These are phyloP conservation scores for Triticum turgidum DNA, from an alignment of 176 grass and related monocot species.

Conservation along the genomic window DNA sequence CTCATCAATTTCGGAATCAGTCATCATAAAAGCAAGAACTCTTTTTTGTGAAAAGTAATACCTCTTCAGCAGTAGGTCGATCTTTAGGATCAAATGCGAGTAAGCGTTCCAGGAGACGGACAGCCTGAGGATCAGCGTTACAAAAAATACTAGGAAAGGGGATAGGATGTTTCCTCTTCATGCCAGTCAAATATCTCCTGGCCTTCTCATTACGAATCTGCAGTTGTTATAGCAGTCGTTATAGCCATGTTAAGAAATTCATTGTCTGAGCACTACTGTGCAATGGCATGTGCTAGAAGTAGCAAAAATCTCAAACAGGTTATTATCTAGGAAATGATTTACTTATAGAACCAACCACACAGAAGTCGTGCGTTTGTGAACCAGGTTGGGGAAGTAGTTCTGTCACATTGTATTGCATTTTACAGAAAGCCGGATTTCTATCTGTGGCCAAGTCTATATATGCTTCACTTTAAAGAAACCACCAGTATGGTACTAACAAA, in stretches of 20 bases:
- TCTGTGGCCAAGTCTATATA: background rate
- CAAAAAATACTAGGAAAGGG: conserved; percentile 67
- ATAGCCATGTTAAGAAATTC: conserved; percentile 24
- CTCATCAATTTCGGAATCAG: background rate
- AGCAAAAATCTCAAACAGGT: conserved; percentile 4
- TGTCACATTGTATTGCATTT: background rate
- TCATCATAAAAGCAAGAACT: conserved; percentile 20
- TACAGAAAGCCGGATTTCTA: background rate
- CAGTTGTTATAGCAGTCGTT: conserved; percentile 14
- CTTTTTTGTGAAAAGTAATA: conserved; percentile 21
- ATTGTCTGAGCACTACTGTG: background rate
- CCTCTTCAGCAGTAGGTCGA: conserved; percentile 86
- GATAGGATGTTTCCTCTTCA: conserved; percentile 63
- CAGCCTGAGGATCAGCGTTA: conserved; percentile 67
- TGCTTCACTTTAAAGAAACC: conserved; percentile 19
- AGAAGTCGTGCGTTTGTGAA: background rate
- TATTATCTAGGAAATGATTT: conserved; percentile 14
- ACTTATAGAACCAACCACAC: background rate
- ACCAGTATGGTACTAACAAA: conserved; percentile 3
- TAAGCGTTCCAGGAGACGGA: conserved; percentile 71
- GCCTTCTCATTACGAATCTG: conserved; percentile 93
- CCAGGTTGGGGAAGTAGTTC: conserved; percentile 10
- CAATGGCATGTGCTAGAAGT: conserved; percentile 3
- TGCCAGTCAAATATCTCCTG: conserved; percentile 56
- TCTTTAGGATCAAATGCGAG: conserved; percentile 94